phyloP scores from a whole-genome alignment of 2,329 filamentous ascomycete genomes.

The Stachybotrys chartarum region DNA sequence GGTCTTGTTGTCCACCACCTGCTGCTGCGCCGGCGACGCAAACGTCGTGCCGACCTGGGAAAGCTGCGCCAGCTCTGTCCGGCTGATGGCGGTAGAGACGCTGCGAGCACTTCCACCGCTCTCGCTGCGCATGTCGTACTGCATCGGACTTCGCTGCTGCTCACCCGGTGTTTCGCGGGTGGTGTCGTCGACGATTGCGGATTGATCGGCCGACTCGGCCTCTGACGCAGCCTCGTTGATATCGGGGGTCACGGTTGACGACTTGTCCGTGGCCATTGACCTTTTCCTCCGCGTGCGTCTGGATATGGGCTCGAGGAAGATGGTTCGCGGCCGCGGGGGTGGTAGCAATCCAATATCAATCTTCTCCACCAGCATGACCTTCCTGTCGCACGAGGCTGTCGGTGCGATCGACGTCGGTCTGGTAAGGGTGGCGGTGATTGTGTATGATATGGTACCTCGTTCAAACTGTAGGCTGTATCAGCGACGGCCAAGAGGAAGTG shows the following conservation, averaged over 20 bases:
- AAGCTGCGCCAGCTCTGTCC: slow-evolving; percentile 33
- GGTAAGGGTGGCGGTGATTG: slow-evolving; percentile 83
- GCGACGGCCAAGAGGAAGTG: background rate
- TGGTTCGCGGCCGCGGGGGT: slow-evolving; percentile 70
- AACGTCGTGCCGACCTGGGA: slow-evolving; percentile 21
- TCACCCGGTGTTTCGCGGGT: slow-evolving; percentile 26
- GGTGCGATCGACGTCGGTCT: slow-evolving; percentile 80
- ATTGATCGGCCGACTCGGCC: slow-evolving; percentile 29
- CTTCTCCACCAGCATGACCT: slow-evolving; percentile 70
- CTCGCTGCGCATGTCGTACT: slow-evolving; percentile 57
- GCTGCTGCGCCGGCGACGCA: slow-evolving; percentile 28
- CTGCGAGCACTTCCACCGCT: slow-evolving; percentile 59
- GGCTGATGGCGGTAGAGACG: slow-evolving; percentile 55
- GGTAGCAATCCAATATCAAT: slow-evolving; percentile 76
- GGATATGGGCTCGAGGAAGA: slow-evolving; percentile 83
- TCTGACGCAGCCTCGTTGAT: slow-evolving; percentile 26
- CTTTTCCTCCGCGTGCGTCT: slow-evolving; percentile 59
- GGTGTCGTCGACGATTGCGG: slow-evolving; percentile 31
- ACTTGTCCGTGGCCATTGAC: slow-evolving; percentile 36
- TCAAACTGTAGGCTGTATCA: slow-evolving; percentile 64
- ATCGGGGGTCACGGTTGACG: slow-evolving; percentile 35
- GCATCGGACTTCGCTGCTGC: slow-evolving; percentile 31
- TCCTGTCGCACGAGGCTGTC: slow-evolving; percentile 71
- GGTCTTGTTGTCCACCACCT: slow-evolving; percentile 57
- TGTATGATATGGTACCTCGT: slow-evolving; percentile 85